Evolutionary conservation across 192 early-diverging fungal genomes (phyloP), one percentile per base, ranked within the genome.

Genomic region (Chytriomyces sp.): DNA sequence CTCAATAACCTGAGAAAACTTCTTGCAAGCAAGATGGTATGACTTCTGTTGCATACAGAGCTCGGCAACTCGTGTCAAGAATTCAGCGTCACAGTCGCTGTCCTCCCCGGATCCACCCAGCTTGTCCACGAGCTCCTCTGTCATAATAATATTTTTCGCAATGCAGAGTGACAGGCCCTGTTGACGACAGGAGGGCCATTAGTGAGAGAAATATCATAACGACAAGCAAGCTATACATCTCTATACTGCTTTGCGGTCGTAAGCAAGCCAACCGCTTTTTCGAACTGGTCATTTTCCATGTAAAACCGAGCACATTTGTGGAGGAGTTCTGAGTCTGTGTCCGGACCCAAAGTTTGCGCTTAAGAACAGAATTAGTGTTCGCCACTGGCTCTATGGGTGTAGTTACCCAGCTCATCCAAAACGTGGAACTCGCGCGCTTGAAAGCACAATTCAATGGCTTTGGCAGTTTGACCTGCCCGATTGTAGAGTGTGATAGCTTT

Each of bases 381-480:
- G 30, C 33, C 59, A 70, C 63, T 44, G n/a, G n/a, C n/a, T n/a
- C n/a, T n/a, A 72, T 37, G 22, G 28, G 53, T 39, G 22, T n/a
- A 37, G 36, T 52, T 62, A 81, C 82, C 82, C 55, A 86, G 73
- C 38, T 80, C 75, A 41, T 79, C 82, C 39, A 87, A 54, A 5
- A 83, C 19, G 19, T 44, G 41, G 32, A 69, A 39, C 44, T 85
- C 66, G 25, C 76, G 59, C 25, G 67, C 68, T 34, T 72, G 63
- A 36, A 85, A 77, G 75, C 84, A 85, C n/a, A 84, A 34, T 19
- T 86, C 78, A 12, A 86, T 54, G 3, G 85, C 85, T 76, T 80
- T 84, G 12, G 61, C 32, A 17, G 76, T 38, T 59, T 86, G 74
- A 4, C 82, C 83, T 1, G 73, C 77, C 30, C 83, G 84, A 33